A percentile compares a stretch with the other conserved stretches of the same genome.
Conservation (phyloP, 164 flowering plant species). For the Vitis amurensis region DNA sequence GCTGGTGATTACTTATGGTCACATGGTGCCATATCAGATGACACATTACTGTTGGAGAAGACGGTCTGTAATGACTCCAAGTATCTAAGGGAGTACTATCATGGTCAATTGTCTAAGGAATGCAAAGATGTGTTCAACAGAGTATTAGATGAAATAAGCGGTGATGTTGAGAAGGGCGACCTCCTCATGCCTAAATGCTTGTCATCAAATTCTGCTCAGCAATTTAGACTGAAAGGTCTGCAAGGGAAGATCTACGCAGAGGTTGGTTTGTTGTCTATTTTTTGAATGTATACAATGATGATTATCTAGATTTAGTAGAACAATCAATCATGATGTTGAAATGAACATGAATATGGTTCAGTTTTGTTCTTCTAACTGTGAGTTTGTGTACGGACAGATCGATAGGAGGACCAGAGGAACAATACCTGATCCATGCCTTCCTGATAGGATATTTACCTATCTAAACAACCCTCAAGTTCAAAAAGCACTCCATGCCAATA, state of each 20-base stretch:
- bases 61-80: slow-evolving; percentile 35
- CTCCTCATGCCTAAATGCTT: slow-evolving; percentile 30
- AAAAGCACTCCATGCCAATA: slow-evolving; percentile 41
- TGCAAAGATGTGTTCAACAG: slow-evolving; percentile 34
- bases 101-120: slow-evolving; percentile 19
- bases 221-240: slow-evolving; percentile 2
- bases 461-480: slow-evolving; percentile 44
- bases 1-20: slow-evolving; percentile 36
- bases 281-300: no score
- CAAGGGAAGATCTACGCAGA: slow-evolving; percentile 19
- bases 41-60: slow-evolving; percentile 22
- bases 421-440: slow-evolving; percentile 42
- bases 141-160: slow-evolving; percentile 26
- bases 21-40: slow-evolving; percentile 45
- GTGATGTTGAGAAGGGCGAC: slow-evolving; percentile 17
- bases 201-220: slow-evolving; percentile 8
- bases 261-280: slow-evolving; percentile 6
- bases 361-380: background rate
- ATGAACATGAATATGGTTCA: no score
- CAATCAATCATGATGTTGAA: no score
- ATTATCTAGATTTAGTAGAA: no score
- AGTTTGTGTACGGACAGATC: background rate
- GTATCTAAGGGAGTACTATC: slow-evolving; percentile 13
- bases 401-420: background rate
- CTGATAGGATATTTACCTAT: slow-evolving; percentile 29